Conservation (phyloP, 495 filamentous ascomycete species). For the Penicillium maclennaniae region DNA sequence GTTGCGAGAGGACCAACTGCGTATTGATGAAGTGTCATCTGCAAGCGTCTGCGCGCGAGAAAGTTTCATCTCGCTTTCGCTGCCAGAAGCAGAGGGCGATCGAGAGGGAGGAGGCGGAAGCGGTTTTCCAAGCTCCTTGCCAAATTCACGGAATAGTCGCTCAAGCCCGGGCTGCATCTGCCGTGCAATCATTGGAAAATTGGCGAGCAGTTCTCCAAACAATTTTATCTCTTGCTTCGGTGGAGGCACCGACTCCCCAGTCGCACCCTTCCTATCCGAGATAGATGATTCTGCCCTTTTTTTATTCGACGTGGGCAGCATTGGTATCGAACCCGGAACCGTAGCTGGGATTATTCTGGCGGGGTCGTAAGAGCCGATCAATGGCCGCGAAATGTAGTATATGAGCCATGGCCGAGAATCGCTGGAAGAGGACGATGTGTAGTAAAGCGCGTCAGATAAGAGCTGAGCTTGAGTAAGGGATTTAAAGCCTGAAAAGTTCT, state of each 20-base stretch:
- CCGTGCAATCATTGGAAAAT: slow-evolving; percentile 93
- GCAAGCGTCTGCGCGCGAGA: slow-evolving; percentile 22
- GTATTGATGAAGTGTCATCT: slow-evolving; percentile 35
- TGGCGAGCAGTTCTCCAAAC: slow-evolving; percentile 85
- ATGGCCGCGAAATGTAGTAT: slow-evolving; percentile 92
- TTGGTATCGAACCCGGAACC: slow-evolving; percentile 37
- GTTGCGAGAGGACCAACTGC: slow-evolving; percentile 34
- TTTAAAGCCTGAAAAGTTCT: slow-evolving; percentile 68
- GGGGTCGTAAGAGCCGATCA: slow-evolving; percentile 79
- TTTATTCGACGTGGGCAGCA: slow-evolving; percentile 9
- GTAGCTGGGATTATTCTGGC: slow-evolving; percentile 61
- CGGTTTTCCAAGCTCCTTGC: slow-evolving; percentile 76
- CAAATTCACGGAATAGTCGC: slow-evolving; percentile 85
- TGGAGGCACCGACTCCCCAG: slow-evolving; percentile 37
- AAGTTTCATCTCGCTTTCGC: slow-evolving; percentile 22
- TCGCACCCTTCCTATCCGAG: slow-evolving; percentile 31
- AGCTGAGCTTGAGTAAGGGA: slow-evolving; percentile 86
- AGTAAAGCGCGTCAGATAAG: slow-evolving; percentile 81
- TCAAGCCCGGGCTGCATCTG: slow-evolving; percentile 95
- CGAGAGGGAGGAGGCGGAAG: slow-evolving; percentile 72
- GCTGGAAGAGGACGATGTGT: slow-evolving; percentile 71
- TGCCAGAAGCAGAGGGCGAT: slow-evolving; percentile 36
- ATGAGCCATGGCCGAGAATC: slow-evolving; percentile 91
- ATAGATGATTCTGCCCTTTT: slow-evolving; percentile 15
- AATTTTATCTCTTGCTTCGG: slow-evolving; percentile 85